These are phyloP conservation scores for Rhizodiscina lignyota DNA, from an alignment of 495 filamentous ascomycete genomes.

Conservation along the genomic window DNA sequence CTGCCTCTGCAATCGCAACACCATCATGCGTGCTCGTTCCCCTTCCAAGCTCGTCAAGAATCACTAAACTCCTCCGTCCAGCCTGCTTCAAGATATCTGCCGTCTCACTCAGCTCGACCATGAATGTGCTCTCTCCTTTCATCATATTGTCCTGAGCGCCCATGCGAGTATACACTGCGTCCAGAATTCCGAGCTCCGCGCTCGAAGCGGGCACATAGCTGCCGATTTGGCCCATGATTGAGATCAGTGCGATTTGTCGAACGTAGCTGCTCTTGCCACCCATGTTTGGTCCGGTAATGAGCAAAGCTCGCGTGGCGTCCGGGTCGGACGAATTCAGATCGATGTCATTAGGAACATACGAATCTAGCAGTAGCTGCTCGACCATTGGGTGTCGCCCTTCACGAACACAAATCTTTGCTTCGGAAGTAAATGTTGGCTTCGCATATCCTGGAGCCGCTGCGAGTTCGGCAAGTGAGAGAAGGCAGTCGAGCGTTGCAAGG, in stretches of 20 bases:
- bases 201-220: slow-evolving; percentile 76
- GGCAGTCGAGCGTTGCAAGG: slow-evolving; percentile 77
- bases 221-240: slow-evolving; percentile 88
- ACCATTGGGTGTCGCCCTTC: slow-evolving; percentile 91
- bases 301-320: slow-evolving; percentile 43
- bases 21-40: slow-evolving; percentile 92
- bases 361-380: slow-evolving; percentile 69
- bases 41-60: slow-evolving; percentile 89
- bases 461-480: slow-evolving; percentile 71
- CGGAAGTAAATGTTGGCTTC: slow-evolving; percentile 65
- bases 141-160: slow-evolving; percentile 95
- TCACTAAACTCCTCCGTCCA: slow-evolving; percentile 61
- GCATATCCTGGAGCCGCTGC: slow-evolving; percentile 76
- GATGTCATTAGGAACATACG: slow-evolving; percentile 87
- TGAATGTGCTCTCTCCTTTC: slow-evolving; percentile 88
- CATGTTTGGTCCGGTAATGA: slow-evolving; percentile 97
- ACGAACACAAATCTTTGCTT: slow-evolving; percentile 51
- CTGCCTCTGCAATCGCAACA: slow-evolving; percentile 86
- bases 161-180: slow-evolving; percentile 93
- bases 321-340: slow-evolving; percentile 34
- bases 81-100: slow-evolving; percentile 79
- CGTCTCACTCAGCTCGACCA: slow-evolving; percentile 92
- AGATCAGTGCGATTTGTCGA: slow-evolving; percentile 75
- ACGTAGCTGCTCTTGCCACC: slow-evolving; percentile 95
- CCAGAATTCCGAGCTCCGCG: slow-evolving; percentile 62